Percentiles rank a stretch among this genome's conserved stretches.
Conservation (phyloP, 2,329 filamentous ascomycete species). For the Ascochyta viciae-villosae region DNA sequence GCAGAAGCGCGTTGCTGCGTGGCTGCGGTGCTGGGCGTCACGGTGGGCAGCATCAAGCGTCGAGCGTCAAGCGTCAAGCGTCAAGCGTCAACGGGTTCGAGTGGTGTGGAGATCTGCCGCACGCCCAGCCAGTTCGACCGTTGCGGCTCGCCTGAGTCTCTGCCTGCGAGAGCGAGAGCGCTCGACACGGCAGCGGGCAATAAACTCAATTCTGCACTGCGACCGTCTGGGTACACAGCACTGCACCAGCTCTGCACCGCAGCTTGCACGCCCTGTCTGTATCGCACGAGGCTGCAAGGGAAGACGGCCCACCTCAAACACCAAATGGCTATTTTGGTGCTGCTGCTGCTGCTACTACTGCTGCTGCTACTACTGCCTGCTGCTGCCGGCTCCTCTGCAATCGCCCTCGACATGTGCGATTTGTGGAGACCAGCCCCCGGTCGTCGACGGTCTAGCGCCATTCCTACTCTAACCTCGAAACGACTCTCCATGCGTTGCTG, state of each 20-base stretch:
- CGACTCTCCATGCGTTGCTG: conserved; percentile 4
- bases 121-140: conserved; percentile 6
- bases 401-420: not conserved
- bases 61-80: too few species aligned
- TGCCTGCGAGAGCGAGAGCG: not conserved
- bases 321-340: conserved; percentile 2
- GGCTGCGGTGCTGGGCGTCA: conserved; percentile 1
- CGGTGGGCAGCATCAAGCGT: conserved; percentile 1
- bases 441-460: not conserved
- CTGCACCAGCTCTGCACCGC: not conserved
- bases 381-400: not conserved
- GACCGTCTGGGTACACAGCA: not conserved
- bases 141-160: conserved; percentile 1
- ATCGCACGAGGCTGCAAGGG: conserved; percentile 16
- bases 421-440: conserved; percentile 7
- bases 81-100: conserved; percentile 8
- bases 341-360: too few species aligned
- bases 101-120: conserved; percentile 14
- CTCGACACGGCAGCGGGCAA: not conserved
- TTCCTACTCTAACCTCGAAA: conserved; percentile 5
- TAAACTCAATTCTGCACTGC: not conserved
- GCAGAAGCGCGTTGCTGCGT: conserved; percentile 4
- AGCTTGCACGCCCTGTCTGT: not conserved
- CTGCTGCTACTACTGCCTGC: too few species aligned
- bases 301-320: conserved; percentile 3